Conservation (phyloP, 164 flowering plant genomes). For the Platanus orientalis region DNA sequence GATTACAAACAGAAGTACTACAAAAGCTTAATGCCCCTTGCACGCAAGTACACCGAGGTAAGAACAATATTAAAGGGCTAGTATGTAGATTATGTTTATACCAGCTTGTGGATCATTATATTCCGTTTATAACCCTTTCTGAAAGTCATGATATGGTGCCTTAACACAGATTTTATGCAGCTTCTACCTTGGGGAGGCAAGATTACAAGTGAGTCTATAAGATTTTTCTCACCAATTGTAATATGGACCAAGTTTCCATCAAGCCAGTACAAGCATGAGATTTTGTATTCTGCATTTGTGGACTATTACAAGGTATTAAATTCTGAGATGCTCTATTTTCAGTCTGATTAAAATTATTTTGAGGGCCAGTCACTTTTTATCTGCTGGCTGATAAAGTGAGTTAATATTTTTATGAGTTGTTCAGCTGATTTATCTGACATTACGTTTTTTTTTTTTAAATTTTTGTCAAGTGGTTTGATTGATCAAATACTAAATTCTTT, state of each 20-base stretch:
- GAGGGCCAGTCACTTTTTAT: neutral
- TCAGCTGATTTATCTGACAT: neutral
- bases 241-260: conserved; percentile 84
- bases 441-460: neutral
- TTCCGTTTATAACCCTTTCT: conserved; percentile 7
- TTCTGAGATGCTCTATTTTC: neutral
- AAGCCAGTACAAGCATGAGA: conserved; percentile 42
- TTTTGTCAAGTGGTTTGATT: neutral
- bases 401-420: neutral
- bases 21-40: conserved; percentile 56
- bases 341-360: neutral
- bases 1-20: conserved; percentile 86
- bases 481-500: neutral
- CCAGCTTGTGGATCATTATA: neutral
- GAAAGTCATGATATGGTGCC: conserved; percentile 21
- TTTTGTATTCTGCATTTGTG: conserved; percentile 67
- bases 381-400: neutral
- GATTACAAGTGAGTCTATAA: conserved; percentile 80
- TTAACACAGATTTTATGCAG: conserved; percentile 69
- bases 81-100: neutral
- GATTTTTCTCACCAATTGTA: conserved; percentile 90
- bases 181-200: conserved; percentile 98
- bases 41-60: conserved; percentile 70
- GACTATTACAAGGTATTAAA: conserved; percentile 76
- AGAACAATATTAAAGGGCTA: conserved; percentile 7